phyloP scores from a whole-genome alignment of 108 stramenopile genomes.

The Chaetoceros tenuissimus region DNA sequence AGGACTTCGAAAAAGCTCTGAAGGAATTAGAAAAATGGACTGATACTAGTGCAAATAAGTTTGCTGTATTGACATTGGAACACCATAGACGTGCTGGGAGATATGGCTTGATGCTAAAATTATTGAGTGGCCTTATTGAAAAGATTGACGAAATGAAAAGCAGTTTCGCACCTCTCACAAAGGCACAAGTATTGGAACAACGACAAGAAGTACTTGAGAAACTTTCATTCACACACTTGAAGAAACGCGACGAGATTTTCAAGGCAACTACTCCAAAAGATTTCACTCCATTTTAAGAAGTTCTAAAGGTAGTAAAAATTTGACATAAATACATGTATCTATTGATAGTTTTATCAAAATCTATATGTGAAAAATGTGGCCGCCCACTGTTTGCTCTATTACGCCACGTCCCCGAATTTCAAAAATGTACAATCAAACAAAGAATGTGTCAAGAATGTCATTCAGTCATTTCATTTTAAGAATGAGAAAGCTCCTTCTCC shows the following conservation, averaged over 20 bases:
- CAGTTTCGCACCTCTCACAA: constrained; percentile 20
- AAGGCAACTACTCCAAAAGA: too few species aligned
- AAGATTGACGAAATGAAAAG: constrained; percentile 28
- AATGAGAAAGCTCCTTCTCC: neutral
- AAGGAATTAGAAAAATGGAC: constrained; percentile 26
- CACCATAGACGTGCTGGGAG: constrained; percentile 17
- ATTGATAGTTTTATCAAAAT: too few species aligned
- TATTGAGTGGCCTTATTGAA: constrained; percentile 30
- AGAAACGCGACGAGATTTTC: constrained; percentile 17
- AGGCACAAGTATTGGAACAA: constrained; percentile 15
- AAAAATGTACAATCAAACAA: too few species aligned
- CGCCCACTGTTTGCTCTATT: too few species aligned
- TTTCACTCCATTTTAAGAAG: too few species aligned
- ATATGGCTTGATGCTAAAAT: constrained; percentile 21
- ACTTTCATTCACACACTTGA: constrained; percentile 19
- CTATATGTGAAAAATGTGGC: too few species aligned
- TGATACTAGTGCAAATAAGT: constrained; percentile 28
- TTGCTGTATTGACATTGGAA: constrained; percentile 18
- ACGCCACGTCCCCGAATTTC: too few species aligned
- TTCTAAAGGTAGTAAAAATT: too few species aligned
- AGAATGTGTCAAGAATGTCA: too few species aligned
- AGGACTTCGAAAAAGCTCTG: constrained; percentile 24
- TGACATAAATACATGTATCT: too few species aligned
- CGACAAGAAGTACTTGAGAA: constrained; percentile 12
- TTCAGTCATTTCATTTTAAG: too few species aligned